These are phyloP conservation scores for Boletus calvinii DNA, from an alignment of 1,284 basidiomycete species.

Conservation along the genomic window DNA sequence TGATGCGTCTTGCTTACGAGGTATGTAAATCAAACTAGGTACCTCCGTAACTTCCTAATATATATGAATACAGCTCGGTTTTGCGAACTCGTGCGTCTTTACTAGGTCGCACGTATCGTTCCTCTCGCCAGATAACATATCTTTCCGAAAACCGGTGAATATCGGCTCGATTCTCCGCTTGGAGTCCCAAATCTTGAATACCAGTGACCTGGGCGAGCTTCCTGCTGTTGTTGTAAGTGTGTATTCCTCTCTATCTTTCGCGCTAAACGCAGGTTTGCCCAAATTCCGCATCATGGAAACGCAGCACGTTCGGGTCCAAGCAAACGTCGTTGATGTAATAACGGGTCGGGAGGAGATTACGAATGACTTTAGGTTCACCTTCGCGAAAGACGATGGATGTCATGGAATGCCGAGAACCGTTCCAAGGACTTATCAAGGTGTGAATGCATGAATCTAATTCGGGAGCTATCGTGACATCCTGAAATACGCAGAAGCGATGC, in stretches of 20 bases:
- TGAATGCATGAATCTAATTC: slow-evolving; percentile 9
- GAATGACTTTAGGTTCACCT: slow-evolving; percentile 73
- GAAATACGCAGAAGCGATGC: slow-evolving; percentile 64
- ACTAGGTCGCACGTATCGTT: slow-evolving; percentile 69
- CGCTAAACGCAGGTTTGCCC: background rate
- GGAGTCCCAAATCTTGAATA: slow-evolving; percentile 65
- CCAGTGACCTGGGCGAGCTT: slow-evolving; percentile 42
- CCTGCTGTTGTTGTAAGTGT: slow-evolving; percentile 53
- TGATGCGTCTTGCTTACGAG: slow-evolving; percentile 70
- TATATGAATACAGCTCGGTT: slow-evolving; percentile 56
- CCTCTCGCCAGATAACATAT: slow-evolving; percentile 76
- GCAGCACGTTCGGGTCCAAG: slow-evolving; percentile 71
- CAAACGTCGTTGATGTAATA: slow-evolving; percentile 72
- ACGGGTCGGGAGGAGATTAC: slow-evolving; percentile 68
- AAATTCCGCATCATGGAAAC: background rate
- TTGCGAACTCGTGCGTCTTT: slow-evolving; percentile 71
- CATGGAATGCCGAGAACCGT: slow-evolving; percentile 56
- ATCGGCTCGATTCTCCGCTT: slow-evolving; percentile 79
- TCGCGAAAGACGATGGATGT: slow-evolving; percentile 46
- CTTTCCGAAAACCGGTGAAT: slow-evolving; percentile 77
- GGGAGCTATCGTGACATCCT: background rate
- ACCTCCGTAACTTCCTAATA: slow-evolving; percentile 4
- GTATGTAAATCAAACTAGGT: slow-evolving; percentile 34
- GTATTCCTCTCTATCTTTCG: background rate
- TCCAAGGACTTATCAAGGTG: slow-evolving; percentile 70